phyloP scores from a whole-genome alignment of 306 rosid species.

The Glycine latifolia region DNA sequence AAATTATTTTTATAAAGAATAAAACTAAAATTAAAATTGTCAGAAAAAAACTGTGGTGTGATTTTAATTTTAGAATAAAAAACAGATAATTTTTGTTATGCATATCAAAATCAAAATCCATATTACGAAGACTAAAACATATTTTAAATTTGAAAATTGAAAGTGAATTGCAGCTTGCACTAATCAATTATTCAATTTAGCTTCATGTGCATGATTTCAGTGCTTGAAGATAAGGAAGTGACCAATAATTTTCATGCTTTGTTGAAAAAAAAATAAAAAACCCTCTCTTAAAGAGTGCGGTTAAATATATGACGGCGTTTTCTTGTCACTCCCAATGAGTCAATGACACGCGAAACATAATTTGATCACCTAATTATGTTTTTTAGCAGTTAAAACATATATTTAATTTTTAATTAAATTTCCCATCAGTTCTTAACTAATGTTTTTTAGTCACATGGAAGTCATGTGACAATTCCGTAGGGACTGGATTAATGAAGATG shows the following conservation, averaged over 20 bases:
- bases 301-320: neutral
- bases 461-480: slow-evolving; percentile 5
- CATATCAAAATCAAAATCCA: neutral
- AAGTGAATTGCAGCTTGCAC: neutral
- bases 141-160: neutral
- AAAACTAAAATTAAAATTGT: neutral
- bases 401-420: neutral
- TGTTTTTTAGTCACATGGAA: neutral
- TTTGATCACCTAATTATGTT: neutral
- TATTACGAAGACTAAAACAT: neutral
- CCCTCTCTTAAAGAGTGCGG: neutral
- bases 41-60: neutral
- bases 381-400: neutral
- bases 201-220: neutral
- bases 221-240: slow-evolving; percentile 7
- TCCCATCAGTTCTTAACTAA: neutral
- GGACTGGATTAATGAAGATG: neutral
- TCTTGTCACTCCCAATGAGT: neutral
- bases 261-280: neutral
- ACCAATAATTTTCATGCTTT: neutral
- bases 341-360: neutral
- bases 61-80: neutral
- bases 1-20: neutral
- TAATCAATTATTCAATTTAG: slow-evolving; percentile 9
- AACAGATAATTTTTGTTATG: neutral